Base-by-base conservation (phyloP, 805 yeast species). In the Kregervanrija delftensis region DNA sequence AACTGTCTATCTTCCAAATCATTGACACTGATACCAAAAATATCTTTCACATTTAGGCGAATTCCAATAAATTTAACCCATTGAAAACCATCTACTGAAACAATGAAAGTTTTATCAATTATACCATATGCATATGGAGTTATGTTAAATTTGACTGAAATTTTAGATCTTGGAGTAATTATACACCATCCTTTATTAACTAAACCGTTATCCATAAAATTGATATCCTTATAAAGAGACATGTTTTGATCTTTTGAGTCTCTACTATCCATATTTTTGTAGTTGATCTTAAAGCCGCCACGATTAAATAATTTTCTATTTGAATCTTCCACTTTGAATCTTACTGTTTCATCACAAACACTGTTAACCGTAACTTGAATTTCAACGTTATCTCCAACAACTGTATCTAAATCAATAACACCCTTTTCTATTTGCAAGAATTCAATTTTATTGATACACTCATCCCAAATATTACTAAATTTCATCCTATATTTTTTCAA, bases 21-120 rank as follows among this genome's bases (percentile, higher is more conserved):
- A 5, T 42, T 42, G 2, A 81, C 71, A 35, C 69, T 66, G 5
- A 67, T 64, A 3, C 73, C 78, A 12, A 68, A 55, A 12, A 61
- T 49, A 5, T 63, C 55, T 15, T 57, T 49, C 1, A 58, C 50
- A 3, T 48, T 41, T 31, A 59, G 37, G 15, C 53, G 44, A 28
- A 50, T 54, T 43, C 49, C 58, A 48, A 50, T 50, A 41, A 37
- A 56, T 43, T 48, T 56, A 28, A 37, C 46, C 35, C 14, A 32
- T 28, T 41, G 43, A 33, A 56, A 54, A 10, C 42, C 41, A 1
- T 44, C 43, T 12, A 56, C 41, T 11, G 41, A 36, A 12, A 56
- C 36, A 8, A 42, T 39, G 39, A 49, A 57, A 1, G 40, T 48
- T 13, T 55, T 54, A n/a, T 46, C 43, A 4, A 53, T 17, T 9